phyloP scores from a whole-genome alignment of 2,329 filamentous ascomycete species.

The Fusarium caatingaense region DNA sequence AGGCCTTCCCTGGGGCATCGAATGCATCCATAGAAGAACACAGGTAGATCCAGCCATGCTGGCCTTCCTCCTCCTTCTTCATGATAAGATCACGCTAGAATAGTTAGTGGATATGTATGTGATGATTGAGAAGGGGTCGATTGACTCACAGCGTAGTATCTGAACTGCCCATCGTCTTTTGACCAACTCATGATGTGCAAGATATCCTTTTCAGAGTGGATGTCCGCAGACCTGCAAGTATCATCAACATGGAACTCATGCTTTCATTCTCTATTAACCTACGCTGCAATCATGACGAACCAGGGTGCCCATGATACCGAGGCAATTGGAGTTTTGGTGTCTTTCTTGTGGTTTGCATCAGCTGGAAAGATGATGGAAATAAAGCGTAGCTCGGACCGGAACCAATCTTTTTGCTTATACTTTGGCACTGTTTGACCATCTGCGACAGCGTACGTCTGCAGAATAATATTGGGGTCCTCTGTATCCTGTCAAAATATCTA shows the following conservation, averaged over 20 bases:
- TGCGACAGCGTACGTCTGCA: slow-evolving; percentile 3
- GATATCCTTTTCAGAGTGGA: background rate
- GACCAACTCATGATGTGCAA: slow-evolving; percentile 8
- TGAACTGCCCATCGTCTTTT: background rate
- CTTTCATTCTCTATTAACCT: background rate
- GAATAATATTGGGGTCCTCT: background rate
- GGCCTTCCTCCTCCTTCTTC: background rate
- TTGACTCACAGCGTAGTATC: background rate
- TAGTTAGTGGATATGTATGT: background rate
- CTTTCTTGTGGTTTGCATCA: background rate
- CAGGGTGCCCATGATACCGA: background rate
- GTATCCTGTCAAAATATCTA: background rate
- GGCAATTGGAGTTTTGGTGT: background rate
- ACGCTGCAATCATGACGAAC: slow-evolving; percentile 1
- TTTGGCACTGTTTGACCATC: background rate
- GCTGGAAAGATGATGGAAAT: background rate
- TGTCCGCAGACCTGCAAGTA: background rate
- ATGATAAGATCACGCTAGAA: background rate
- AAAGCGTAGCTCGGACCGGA: slow-evolving; percentile 1
- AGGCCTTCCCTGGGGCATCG: background rate
- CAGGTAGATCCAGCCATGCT: slow-evolving; percentile 2
- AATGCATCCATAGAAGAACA: slow-evolving; percentile 8
- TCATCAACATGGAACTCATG: background rate
- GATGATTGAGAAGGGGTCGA: background rate
- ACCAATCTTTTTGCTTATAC: background rate